Evolutionary conservation across 495 filamentous ascomycete genomes (phyloP).

Genomic region (Recurvomyces mirabilis): DNA sequence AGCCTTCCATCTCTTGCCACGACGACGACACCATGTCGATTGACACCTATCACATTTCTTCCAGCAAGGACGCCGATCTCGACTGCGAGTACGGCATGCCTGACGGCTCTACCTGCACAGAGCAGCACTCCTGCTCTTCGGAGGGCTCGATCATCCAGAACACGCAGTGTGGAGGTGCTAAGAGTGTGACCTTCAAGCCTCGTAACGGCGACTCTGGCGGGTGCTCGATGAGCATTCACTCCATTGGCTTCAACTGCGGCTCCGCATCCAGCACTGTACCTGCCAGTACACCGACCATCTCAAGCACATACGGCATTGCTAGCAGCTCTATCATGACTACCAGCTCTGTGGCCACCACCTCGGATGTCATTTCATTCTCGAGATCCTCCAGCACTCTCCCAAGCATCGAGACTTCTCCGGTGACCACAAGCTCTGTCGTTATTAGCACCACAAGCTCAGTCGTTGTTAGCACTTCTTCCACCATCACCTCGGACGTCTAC

Average conservation of each 20-base stretch:
- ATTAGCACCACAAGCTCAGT: not conserved
- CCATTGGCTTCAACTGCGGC: slow-evolving; percentile 70
- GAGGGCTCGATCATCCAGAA: slow-evolving; percentile 60
- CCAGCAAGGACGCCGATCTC: slow-evolving; percentile 61
- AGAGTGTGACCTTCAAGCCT: slow-evolving; percentile 62
- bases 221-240: slow-evolving; percentile 66
- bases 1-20: slow-evolving; percentile 47
- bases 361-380: slow-evolving; percentile 22
- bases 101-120: slow-evolving; percentile 66
- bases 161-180: slow-evolving; percentile 84
- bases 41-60: slow-evolving; percentile 55
- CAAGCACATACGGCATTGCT: slow-evolving; percentile 1
- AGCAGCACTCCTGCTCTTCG: slow-evolving; percentile 51
- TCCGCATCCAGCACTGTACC: slow-evolving; percentile 33
- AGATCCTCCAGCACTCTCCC: slow-evolving; percentile 5
- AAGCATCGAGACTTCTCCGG: not conserved
- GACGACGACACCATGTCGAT: slow-evolving; percentile 59
- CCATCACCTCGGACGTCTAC: not conserved
- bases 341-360: not conserved
- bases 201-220: slow-evolving; percentile 20
- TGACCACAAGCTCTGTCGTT: not conserved
- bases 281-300: slow-evolving; percentile 21
- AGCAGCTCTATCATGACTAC: too few species aligned
- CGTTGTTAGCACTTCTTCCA: slow-evolving; percentile 2
- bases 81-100: slow-evolving; percentile 78